Conservation (phyloP, 176 grass and related monocot genomes). For the Thinopyrum elongatum region DNA sequence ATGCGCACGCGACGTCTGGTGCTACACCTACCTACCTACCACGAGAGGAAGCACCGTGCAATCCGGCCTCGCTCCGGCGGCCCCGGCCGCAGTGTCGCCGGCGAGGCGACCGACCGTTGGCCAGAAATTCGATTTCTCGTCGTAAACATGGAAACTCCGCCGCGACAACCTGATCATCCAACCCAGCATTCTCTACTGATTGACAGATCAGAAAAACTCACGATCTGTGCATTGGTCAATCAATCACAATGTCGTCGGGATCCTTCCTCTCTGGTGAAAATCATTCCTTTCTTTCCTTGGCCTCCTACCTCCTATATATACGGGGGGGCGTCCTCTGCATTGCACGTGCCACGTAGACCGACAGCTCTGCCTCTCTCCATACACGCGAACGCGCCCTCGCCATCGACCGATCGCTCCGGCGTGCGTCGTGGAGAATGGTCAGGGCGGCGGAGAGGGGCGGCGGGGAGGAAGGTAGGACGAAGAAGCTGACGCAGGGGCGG, state of each 20-base stretch:
- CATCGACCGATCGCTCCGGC: not conserved
- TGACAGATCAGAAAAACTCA: not conserved
- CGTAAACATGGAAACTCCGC: not conserved
- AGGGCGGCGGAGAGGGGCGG: not conserved
- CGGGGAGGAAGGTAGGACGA: not conserved
- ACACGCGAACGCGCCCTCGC: not conserved
- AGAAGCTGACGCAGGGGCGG: conserved; percentile 46
- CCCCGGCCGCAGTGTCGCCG: not conserved
- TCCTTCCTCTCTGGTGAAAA: not conserved
- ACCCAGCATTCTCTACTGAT: not conserved
- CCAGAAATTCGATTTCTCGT: not conserved
- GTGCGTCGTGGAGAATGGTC: not conserved
- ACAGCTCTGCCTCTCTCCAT: not conserved
- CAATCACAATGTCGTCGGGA: not conserved
- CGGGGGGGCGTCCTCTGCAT: not conserved
- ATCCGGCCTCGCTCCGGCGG: not conserved
- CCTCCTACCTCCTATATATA: not conserved
- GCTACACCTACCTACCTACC: not conserved
- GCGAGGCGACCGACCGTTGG: not conserved
- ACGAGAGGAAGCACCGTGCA: not conserved
- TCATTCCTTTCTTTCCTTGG: not conserved
- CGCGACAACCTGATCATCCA: not conserved
- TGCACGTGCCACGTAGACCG: not conserved
- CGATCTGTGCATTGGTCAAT: not conserved
- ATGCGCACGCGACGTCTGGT: too few relatives aligned